Base-by-base conservation (phyloP, 2,329 filamentous ascomycete genomes). In the Ophiostoma angusticollis region DNA sequence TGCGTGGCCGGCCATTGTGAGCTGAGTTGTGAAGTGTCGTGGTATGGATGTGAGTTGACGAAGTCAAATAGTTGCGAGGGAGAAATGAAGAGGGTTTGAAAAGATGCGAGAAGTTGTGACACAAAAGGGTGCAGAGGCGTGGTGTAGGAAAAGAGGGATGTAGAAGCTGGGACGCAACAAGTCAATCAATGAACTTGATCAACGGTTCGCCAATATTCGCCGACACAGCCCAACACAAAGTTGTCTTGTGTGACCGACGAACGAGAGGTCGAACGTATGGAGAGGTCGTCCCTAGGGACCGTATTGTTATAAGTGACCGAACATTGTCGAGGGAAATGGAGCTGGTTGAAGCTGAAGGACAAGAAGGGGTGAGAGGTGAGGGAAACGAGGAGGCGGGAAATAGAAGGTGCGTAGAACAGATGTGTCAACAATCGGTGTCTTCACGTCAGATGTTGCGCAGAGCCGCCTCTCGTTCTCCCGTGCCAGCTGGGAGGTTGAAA, bases 231-330 rank as follows among this genome's bases (percentile, higher is more conserved):
- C 28, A 31, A 14, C 30, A 25, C 32, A 32, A 14, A 29, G 23
- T 6, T 14, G 37, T 16, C n/a, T 34, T 33, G 17, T 19, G 24
- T 39, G 24, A 9, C 16, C 17, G 19, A 11, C 14, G 21, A 24
- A 40, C 36, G 24, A 40, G 23, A 44, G n/a, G n/a, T n/a, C n/a
- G 30, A 35, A 36, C 35, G 35, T 45, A 32, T 41, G 43, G 35
- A 24, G 40, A 28, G 42, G 46, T 57, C 58, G 62, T 65, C 62
- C 63, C 62, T 63, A 58, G 54, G 63, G 62, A 66, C 62, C 50
- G 59, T 52, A 38, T 39, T 47, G 53, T 49, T 57, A 57, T 57
- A 57, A 57, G 37, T 27, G 30, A 37, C 44, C 41, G 36, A 39
- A 40, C 54, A 57, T 57, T 21, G 49, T 57, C 42, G 37, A 33